A percentile compares a stretch with the other conserved stretches of the same genome.
phyloP scores from a whole-genome alignment of 805 yeast species.

The Komagataella phaffii region DNA sequence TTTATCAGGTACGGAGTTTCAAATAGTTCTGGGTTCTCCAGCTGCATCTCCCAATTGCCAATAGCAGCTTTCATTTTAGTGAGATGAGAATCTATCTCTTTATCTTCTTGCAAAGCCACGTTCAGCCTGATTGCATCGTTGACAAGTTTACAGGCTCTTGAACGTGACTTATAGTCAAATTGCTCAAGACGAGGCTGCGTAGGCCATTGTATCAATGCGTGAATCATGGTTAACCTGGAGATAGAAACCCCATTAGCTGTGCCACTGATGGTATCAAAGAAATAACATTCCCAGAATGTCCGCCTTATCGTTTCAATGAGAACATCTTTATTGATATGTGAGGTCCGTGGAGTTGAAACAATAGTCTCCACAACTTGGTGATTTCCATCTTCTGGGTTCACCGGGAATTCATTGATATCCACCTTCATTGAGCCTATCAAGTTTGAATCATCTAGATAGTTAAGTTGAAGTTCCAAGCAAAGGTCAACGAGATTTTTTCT shows the following conservation, averaged over 20 bases:
- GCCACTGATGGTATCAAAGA: constrained; percentile 37
- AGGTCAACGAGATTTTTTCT: constrained; percentile 28
- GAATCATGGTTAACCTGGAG: constrained; percentile 22
- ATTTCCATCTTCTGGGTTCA: not conserved
- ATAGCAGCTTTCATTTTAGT: constrained; percentile 29
- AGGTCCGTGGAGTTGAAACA: constrained; percentile 8
- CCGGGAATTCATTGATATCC: not conserved
- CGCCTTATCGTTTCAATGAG: constrained; percentile 18
- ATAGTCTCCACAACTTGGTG: constrained; percentile 7
- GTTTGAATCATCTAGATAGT: constrained; percentile 21
- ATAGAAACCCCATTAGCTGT: constrained; percentile 36
- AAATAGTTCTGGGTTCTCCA: constrained; percentile 28
- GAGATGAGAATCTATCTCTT: constrained; percentile 21
- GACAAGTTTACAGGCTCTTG: constrained; percentile 32
- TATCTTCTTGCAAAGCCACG: constrained; percentile 26
- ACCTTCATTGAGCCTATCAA: not conserved
- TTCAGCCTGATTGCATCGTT: constrained; percentile 35
- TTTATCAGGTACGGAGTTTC: constrained; percentile 28
- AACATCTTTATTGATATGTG: constrained; percentile 7
- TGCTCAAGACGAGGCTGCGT: constrained; percentile 16
- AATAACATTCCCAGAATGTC: constrained; percentile 38
- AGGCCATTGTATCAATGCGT: constrained; percentile 26
- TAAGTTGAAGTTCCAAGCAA: constrained; percentile 21
- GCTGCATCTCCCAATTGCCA: constrained; percentile 35
- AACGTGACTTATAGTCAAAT: constrained; percentile 34